Evolutionary conservation across 192 early-diverging fungal species (phyloP).

Genomic region (Allomyces macrogynus): DNA sequence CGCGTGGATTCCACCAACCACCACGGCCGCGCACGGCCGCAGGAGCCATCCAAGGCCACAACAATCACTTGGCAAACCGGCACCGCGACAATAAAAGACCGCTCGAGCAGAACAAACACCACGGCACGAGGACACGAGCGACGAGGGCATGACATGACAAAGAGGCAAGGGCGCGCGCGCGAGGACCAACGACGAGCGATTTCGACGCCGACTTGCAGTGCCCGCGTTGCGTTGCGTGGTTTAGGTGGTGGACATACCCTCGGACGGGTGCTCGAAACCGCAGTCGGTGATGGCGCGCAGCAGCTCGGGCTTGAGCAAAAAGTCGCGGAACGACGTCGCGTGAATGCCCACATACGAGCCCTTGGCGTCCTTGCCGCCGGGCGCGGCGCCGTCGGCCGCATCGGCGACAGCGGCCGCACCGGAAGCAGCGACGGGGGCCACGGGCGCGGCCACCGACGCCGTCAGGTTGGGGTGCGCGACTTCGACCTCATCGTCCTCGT

Average conservation of each 20-base stretch:
- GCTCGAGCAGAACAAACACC: not conserved
- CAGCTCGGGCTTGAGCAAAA: constrained; percentile 90
- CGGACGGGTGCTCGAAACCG: constrained; percentile 97
- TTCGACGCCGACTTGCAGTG: too few species aligned
- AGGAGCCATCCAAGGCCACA: too few species aligned
- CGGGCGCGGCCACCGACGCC: constrained; percentile 29
- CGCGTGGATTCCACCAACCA: not conserved
- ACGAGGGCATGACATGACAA: too few species aligned
- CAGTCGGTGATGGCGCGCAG: constrained; percentile 89
- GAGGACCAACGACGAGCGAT: too few species aligned
- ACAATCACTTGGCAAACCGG: not conserved
- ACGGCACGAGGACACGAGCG: too few species aligned
- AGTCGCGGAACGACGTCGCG: constrained; percentile 95
- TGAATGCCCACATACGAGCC: constrained; percentile 97
- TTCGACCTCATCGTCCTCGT: constrained; percentile 73
- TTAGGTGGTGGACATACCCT: constrained; percentile 29
- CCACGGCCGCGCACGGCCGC: too few species aligned
- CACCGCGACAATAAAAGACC: not conserved
- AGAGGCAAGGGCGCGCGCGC: too few species aligned
- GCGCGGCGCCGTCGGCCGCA: constrained; percentile 15
- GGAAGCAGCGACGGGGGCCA: constrained; percentile 23
- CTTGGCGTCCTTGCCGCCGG: constrained; percentile 60
- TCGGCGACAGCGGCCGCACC: constrained; percentile 13
- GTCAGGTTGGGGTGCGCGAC: constrained; percentile 8
- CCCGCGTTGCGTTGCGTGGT: too few species aligned